Evolutionary conservation across 2,329 filamentous ascomycete genomes (phyloP), one percentile per base, ranked within the genome.

Genomic region (Diaporthe citrichinensis): DNA sequence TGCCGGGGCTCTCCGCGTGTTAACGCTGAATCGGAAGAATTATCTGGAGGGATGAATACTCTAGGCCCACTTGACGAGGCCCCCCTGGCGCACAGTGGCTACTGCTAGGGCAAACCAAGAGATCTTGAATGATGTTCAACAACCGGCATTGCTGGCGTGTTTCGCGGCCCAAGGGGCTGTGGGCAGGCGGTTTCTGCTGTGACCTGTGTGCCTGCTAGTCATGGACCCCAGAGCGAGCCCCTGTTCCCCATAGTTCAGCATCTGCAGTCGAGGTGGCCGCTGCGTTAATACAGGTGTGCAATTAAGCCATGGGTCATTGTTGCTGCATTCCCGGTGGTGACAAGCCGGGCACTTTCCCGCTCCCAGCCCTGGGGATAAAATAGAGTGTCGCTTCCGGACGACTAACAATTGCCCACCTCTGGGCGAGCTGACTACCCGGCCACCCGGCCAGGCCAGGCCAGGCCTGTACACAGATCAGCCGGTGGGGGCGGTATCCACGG

Each of bases 1-100:
- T 76, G 76, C 74, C 74, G 74, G 76, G 76, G 71, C 74, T 74
- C 76, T 77, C 76, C 76, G 74, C 76, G 67, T 68, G 71, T 76
- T 73, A 51, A 74, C 58, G 76, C 72, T 76, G 74, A 72, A 77
- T 77, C 76, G 76, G 74, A 74, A 77, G 65, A 71, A 77, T 77
- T 77, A 74, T 74, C 74, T 77, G 71, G 74, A 74, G 71, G 58
- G 74, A 65, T 71, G 49, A 72, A 69, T 76, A 58, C 71, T 72
- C 61, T 55, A 55, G 71, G 74, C 65, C 62, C 62, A 72, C 68
- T 55, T 62, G 51, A 61, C 61, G 67, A 62, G 71, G 53, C 25
- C 49, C 57, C 74, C 76, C 71, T 76, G 71, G 55, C 23, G 39
- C 76, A 77, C 74, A 76, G 74, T 73, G 76, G 74, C 39, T n/a